phyloP scores from a whole-genome alignment of 2,329 filamentous ascomycete genomes.

The Celoporthe dispersa region DNA sequence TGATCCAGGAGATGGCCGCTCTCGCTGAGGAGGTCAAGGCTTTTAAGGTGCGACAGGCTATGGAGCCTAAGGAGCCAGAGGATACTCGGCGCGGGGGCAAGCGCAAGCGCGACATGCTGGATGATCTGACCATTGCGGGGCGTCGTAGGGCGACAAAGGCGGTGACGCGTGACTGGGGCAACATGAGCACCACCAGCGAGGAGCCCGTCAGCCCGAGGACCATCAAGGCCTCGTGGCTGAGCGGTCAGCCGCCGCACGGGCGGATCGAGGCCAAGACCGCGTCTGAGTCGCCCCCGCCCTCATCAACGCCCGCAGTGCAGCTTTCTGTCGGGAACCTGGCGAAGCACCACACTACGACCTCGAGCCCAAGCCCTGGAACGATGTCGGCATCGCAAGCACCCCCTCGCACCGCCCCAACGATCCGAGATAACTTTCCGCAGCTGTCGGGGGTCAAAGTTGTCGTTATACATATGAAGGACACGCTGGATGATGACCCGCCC shows the following conservation, averaged over 20 bases:
- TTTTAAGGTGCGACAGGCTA: constrained; percentile 45
- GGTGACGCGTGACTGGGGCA: constrained; percentile 33
- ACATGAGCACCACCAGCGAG: constrained; percentile 38
- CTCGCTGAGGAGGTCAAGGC: constrained; percentile 74
- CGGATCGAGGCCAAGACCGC: not conserved
- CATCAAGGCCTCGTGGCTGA: constrained; percentile 36
- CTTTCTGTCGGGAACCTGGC: not conserved
- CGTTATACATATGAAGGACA: constrained; percentile 94
- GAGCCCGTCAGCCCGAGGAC: constrained; percentile 59
- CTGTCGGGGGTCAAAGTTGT: constrained; percentile 78
- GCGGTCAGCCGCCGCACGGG: not conserved
- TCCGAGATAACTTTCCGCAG: constrained; percentile 45
- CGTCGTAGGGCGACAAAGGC: constrained; percentile 32
- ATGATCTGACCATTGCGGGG: constrained; percentile 33
- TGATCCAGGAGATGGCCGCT: constrained; percentile 76
- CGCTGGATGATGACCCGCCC: constrained; percentile 69
- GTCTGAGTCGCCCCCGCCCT: constrained; percentile 1
- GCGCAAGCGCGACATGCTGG: constrained; percentile 62
- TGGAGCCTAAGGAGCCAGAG: constrained; percentile 19
- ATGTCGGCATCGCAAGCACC: constrained; percentile 24
- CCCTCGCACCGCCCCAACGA: not conserved
- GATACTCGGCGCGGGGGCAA: constrained; percentile 44
- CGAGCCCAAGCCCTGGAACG: constrained; percentile 25
- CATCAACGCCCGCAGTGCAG: constrained; percentile 2
- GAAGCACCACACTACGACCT: not conserved